Evolutionary conservation across 352 stramenopile genomes (phyloP).

Genomic region (Globisporangium takayamanum): DNA sequence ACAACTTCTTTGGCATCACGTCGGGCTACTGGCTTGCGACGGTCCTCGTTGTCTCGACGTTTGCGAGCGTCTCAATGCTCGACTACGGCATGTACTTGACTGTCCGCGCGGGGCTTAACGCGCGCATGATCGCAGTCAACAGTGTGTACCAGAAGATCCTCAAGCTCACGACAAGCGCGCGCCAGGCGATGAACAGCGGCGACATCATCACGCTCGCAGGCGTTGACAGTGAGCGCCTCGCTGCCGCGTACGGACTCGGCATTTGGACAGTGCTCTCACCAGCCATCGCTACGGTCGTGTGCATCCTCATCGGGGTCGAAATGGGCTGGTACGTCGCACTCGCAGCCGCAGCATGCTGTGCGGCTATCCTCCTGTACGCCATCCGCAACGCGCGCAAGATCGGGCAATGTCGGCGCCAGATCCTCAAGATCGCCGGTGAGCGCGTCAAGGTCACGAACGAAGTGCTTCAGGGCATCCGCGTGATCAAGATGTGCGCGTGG

Average conservation of each 20-base stretch:
- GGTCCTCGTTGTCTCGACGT: slow-evolving; percentile 8
- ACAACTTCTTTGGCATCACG: slow-evolving; percentile 19
- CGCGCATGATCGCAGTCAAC: slow-evolving; percentile 17
- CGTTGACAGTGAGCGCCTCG: slow-evolving; percentile 49
- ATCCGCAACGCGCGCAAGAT: slow-evolving; percentile 26
- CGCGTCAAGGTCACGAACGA: slow-evolving; percentile 93
- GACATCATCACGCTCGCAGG: slow-evolving; percentile 54
- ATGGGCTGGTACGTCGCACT: slow-evolving; percentile 19
- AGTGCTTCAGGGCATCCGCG: slow-evolving; percentile 86
- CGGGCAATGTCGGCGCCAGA: slow-evolving; percentile 22
- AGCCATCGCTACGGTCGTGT: slow-evolving; percentile 17
- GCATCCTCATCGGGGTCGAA: slow-evolving; percentile 18
- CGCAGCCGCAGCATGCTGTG: slow-evolving; percentile 12
- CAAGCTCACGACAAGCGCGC: slow-evolving; percentile 30
- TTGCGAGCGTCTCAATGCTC: slow-evolving; percentile 22
- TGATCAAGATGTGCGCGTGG: slow-evolving; percentile 90
- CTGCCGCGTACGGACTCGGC: slow-evolving; percentile 37
- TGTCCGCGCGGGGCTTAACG: slow-evolving; percentile 33
- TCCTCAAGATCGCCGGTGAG: slow-evolving; percentile 40
- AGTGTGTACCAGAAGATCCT: slow-evolving; percentile 51
- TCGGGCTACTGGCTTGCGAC: slow-evolving; percentile 16
- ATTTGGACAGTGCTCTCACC: slow-evolving; percentile 29
- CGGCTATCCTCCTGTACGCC: slow-evolving; percentile 11
- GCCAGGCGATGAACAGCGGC: slow-evolving; percentile 37
- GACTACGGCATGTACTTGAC: slow-evolving; percentile 46